phyloP scores from a whole-genome alignment of 2,329 filamentous ascomycete species.

The Pseudocercospora macadamiae region DNA sequence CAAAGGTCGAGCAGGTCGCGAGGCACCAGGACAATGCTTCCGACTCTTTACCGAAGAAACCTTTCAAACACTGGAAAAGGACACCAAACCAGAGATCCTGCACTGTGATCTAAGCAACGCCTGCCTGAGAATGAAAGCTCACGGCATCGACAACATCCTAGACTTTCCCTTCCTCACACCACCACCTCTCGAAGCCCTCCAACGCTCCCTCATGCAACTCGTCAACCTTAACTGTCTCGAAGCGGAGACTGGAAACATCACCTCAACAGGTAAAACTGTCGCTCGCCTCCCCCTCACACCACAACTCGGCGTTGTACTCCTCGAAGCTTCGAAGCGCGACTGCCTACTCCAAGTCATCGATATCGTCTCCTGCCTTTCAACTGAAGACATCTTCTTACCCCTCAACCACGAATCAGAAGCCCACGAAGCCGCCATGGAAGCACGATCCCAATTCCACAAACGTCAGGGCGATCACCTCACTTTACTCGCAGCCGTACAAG shows the following conservation, averaged over 20 bases:
- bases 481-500: constrained; percentile 62
- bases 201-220: constrained; percentile 80
- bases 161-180: constrained; percentile 83
- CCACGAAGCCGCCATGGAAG: constrained; percentile 61
- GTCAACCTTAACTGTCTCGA: constrained; percentile 76
- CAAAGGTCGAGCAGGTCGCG: constrained; percentile 88
- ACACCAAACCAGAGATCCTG: constrained; percentile 85
- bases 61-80: constrained; percentile 70
- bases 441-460: constrained; percentile 59
- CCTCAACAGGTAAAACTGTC: constrained; percentile 72
- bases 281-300: constrained; percentile 82
- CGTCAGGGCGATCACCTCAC: constrained; percentile 68
- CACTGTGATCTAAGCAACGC: constrained; percentile 86
- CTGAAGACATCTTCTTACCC: constrained; percentile 66
- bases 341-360: constrained; percentile 85
- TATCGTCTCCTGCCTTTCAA: constrained; percentile 69
- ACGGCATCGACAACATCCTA: constrained; percentile 79
- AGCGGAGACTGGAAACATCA: constrained; percentile 70
- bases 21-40: constrained; percentile 87
- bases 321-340: constrained; percentile 73
- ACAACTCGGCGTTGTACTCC: constrained; percentile 76
- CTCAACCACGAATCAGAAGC: constrained; percentile 46
- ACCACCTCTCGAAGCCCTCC: constrained; percentile 75
- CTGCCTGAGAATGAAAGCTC: constrained; percentile 89
- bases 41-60: constrained; percentile 82